These are phyloP conservation scores for Cryomyces antarcticus DNA, from an alignment of 495 filamentous ascomycete genomes.

Conservation along the genomic window DNA sequence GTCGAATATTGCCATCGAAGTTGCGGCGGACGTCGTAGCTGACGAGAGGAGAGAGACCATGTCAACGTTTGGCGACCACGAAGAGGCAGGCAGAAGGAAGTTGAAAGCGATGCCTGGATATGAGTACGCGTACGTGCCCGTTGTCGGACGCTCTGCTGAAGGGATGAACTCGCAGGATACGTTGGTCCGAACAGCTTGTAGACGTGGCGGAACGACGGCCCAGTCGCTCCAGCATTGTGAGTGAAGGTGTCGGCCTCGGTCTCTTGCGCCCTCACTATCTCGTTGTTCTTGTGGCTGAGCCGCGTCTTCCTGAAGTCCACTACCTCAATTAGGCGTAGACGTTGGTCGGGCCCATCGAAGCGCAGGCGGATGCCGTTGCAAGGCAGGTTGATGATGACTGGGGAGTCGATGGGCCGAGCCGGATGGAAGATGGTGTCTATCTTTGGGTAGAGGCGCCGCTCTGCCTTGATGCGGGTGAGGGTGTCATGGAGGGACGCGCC, in stretches of 20 bases:
- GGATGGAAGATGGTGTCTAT: conserved; percentile 64
- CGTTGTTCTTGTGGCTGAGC: conserved; percentile 66
- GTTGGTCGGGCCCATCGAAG: conserved; percentile 86
- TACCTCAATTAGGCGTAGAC: conserved; percentile 76
- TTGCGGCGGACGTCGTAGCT: conserved; percentile 48
- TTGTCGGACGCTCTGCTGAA: conserved; percentile 26
- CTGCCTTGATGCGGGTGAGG: conserved; percentile 63
- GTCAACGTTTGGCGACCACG: conserved; percentile 66
- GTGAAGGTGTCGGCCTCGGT: conserved; percentile 6
- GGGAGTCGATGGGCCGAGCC: conserved; percentile 44
- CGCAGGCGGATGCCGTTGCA: conserved; percentile 72
- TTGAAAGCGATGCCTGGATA: conserved; percentile 87
- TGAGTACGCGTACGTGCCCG: conserved; percentile 61
- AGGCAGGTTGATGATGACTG: conserved; percentile 52
- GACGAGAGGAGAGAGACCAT: conserved; percentile 74
- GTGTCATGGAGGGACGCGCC: conserved; percentile 82
- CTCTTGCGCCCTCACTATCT: conserved; percentile 47
- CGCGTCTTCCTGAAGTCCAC: conserved; percentile 73
- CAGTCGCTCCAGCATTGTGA: conserved; percentile 24
- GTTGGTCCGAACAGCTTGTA: conserved; percentile 83
- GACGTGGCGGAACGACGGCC: conserved; percentile 75
- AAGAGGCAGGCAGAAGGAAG: conserved; percentile 55
- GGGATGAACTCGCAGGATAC: conserved; percentile 73
- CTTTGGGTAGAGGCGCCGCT: conserved; percentile 58
- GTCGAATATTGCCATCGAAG: conserved; percentile 69